Evolutionary conservation across 495 filamentous ascomycete genomes (phyloP).

Genomic region (Aspergillus sparsus): DNA sequence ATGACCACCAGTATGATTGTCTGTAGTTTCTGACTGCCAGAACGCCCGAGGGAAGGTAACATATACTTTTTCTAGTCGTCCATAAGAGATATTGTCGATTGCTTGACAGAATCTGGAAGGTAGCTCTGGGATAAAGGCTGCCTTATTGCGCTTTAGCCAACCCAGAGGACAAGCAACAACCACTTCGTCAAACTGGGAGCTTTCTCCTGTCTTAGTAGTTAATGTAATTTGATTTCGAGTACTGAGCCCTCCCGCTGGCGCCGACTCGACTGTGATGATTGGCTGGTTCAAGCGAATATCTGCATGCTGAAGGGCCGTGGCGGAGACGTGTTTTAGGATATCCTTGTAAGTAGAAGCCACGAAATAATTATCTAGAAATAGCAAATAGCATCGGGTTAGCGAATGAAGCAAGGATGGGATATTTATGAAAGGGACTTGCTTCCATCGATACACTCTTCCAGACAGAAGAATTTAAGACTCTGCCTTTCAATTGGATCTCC

Average conservation of each 20-base stretch:
- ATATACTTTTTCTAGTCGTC: slow-evolving; percentile 89
- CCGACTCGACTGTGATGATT: slow-evolving; percentile 53
- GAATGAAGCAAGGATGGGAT: not conserved
- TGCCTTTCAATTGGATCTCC: slow-evolving; percentile 75
- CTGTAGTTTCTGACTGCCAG: slow-evolving; percentile 45
- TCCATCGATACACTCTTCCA: slow-evolving; percentile 94
- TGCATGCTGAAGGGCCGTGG: slow-evolving; percentile 60
- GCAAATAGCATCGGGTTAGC: slow-evolving; percentile 4
- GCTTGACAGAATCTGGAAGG: slow-evolving; percentile 66
- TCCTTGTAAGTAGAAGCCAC: slow-evolving; percentile 82
- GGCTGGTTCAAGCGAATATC: slow-evolving; percentile 60
- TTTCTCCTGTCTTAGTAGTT: slow-evolving; percentile 53
- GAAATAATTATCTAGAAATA: slow-evolving; percentile 83
- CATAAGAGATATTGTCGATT: slow-evolving; percentile 80
- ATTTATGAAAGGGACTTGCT: slow-evolving; percentile 49
- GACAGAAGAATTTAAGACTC: slow-evolving; percentile 87
- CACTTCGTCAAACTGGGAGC: slow-evolving; percentile 73
- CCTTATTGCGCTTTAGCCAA: slow-evolving; percentile 77
- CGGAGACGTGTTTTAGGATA: slow-evolving; percentile 69
- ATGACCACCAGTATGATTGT: not conserved
- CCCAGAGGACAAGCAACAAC: slow-evolving; percentile 85
- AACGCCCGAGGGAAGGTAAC: slow-evolving; percentile 78
- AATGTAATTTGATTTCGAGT: slow-evolving; percentile 48
- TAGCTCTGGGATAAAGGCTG: slow-evolving; percentile 68
- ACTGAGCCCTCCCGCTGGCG: slow-evolving; percentile 18